Conservation (phyloP, 306 rosid species). For the Pyrus pyrifolia region DNA sequence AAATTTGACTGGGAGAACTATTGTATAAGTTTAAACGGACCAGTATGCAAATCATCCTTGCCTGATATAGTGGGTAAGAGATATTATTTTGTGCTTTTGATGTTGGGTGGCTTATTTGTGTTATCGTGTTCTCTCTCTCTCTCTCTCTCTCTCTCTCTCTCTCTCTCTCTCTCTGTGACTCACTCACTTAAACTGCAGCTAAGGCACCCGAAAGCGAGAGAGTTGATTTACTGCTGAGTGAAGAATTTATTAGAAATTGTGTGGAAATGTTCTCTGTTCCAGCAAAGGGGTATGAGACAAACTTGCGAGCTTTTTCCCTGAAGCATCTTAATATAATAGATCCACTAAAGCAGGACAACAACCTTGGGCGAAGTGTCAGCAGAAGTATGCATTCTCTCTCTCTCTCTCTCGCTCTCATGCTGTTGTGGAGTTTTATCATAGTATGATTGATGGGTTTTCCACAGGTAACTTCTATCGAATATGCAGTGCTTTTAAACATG, state of each 20-base stretch:
- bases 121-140: conserved; percentile 11
- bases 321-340: conserved; percentile 87
- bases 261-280: conserved; percentile 62
- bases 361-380: conserved; percentile 92
- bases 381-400: conserved; percentile 40
- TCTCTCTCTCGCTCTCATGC: background rate
- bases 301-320: conserved; percentile 44
- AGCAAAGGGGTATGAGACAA: conserved; percentile 45
- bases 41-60: conserved; percentile 60
- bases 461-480: conserved; percentile 77
- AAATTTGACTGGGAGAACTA: conserved; percentile 87
- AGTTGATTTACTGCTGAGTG: conserved; percentile 45
- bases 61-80: conserved; percentile 61
- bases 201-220: conserved; percentile 60
- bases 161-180: background rate
- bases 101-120: conserved; percentile 13
- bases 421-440: background rate
- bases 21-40: conserved; percentile 81
- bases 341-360: conserved; percentile 87
- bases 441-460: conserved; percentile 24
- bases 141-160: conserved; percentile 9
- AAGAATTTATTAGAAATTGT: conserved; percentile 64
- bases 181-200: conserved; percentile 33
- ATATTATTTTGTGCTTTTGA: conserved; percentile 4
- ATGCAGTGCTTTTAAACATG: conserved; percentile 81